Conservation (phyloP, 768 basidiomycete species). For the Kwoniella heveanensis region DNA sequence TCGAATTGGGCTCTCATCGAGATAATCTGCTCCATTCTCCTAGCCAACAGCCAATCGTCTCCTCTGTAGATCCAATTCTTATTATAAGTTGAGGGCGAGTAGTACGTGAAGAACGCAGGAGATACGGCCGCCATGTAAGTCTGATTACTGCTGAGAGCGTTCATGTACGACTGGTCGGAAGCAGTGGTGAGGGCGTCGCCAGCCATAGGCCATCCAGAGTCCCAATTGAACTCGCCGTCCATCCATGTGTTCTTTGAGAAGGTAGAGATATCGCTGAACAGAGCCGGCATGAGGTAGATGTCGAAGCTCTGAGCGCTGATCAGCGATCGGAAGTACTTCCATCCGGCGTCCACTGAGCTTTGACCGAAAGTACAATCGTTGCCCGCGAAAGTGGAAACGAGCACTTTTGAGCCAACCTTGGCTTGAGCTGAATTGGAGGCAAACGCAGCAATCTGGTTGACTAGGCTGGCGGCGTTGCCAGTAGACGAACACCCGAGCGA, state of each 20-base stretch:
- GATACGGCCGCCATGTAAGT: constrained; percentile 54
- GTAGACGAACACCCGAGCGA: constrained; percentile 40
- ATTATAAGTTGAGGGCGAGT: constrained; percentile 47
- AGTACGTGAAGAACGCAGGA: constrained; percentile 57
- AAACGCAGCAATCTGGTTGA: constrained; percentile 40
- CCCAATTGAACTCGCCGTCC: constrained; percentile 62
- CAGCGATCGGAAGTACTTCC: constrained; percentile 42
- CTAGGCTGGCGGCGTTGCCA: constrained; percentile 36
- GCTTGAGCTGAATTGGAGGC: constrained; percentile 49
- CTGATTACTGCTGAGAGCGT: constrained; percentile 41
- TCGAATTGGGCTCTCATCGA: constrained; percentile 52
- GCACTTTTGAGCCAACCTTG: constrained; percentile 47
- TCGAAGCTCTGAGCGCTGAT: constrained; percentile 18
- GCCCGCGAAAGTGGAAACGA: constrained; percentile 57
- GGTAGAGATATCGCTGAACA: constrained; percentile 34
- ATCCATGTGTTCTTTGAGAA: constrained; percentile 56
- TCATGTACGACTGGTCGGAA: constrained; percentile 40
- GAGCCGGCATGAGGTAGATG: constrained; percentile 34
- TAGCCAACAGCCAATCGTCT: constrained; percentile 56
- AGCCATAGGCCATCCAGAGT: constrained; percentile 73
- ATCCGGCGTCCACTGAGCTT: constrained; percentile 42
- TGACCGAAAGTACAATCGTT: constrained; percentile 55
- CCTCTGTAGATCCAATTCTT: constrained; percentile 57
- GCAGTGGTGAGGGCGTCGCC: constrained; percentile 56
- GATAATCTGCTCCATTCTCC: constrained; percentile 55